Percentiles rank a stretch among this genome's conserved stretches.
These are phyloP conservation scores for Lodderomyces parapsilosis DNA, from an alignment of 1,139 yeast species.

Conservation along the genomic window DNA sequence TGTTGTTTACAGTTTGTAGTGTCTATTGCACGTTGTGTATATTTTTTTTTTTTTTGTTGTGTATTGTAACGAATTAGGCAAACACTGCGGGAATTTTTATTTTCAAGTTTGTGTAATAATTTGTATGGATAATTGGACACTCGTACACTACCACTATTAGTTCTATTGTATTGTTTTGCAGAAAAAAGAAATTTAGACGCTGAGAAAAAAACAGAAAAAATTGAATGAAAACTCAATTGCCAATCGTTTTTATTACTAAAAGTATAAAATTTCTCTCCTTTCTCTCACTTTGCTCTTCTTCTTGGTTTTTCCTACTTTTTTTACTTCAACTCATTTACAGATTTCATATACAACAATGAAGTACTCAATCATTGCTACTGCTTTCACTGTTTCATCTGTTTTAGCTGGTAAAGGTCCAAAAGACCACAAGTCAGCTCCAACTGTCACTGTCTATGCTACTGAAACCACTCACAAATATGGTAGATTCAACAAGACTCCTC, in stretches of 20 bases:
- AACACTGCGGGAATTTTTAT: neutral
- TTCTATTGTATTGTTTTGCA: no score
- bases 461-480: conserved; percentile 26
- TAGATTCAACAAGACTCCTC: conserved; percentile 49
- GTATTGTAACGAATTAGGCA: conserved; percentile 1
- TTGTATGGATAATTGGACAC: neutral
- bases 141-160: conserved; percentile 1
- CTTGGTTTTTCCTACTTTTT: neutral
- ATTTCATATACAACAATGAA: conserved; percentile 8
- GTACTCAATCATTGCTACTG: conserved; percentile 11
- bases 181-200: conserved; percentile 2
- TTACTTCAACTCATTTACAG: neutral
- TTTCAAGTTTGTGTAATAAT: neutral
- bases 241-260: neutral
- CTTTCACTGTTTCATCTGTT: conserved; percentile 11
- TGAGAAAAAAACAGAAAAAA: neutral
- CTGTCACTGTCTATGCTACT: conserved; percentile 12
- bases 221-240: neutral
- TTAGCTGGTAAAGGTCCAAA: conserved; percentile 13
- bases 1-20: no score
- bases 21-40: no score
- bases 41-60: neutral
- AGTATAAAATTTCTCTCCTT: neutral
- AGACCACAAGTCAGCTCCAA: conserved; percentile 8
- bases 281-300: neutral